phyloP scores from a whole-genome alignment of 1,284 basidiomycete genomes.

The Ceratobasidium sp. region DNA sequence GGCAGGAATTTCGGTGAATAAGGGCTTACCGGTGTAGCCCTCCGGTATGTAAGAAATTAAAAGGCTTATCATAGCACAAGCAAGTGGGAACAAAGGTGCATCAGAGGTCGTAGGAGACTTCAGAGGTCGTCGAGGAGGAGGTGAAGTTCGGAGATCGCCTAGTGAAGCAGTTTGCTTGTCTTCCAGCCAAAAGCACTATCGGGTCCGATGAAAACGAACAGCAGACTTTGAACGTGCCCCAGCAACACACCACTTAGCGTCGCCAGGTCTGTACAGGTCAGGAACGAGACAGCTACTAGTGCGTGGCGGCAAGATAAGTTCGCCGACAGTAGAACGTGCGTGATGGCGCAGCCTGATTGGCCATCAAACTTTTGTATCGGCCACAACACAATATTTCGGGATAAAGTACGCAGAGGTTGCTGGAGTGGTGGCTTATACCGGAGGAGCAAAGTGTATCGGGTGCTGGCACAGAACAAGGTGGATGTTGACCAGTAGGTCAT shows the following conservation, averaged over 20 bases:
- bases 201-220: background rate
- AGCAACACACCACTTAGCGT: background rate
- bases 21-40: background rate
- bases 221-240: background rate
- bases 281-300: background rate
- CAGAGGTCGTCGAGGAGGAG: background rate
- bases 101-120: background rate
- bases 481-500: too few relatives aligned
- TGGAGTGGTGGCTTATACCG: background rate
- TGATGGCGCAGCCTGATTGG: constrained; percentile 18
- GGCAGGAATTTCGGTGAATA: background rate
- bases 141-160: background rate
- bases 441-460: background rate
- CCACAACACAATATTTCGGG: background rate
- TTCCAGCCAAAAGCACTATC: background rate
- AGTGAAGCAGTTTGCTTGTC: background rate
- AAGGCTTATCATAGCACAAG: constrained; percentile 7
- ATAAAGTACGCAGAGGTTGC: background rate
- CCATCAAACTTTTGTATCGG: background rate
- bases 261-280: background rate
- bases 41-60: constrained; percentile 29
- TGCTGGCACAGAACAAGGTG: background rate
- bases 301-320: background rate
- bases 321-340: constrained; percentile 9
- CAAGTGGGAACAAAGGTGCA: background rate